These are phyloP conservation scores for Syzygium malaccense DNA, from an alignment of 441 rosid genomes.

Conservation along the genomic window DNA sequence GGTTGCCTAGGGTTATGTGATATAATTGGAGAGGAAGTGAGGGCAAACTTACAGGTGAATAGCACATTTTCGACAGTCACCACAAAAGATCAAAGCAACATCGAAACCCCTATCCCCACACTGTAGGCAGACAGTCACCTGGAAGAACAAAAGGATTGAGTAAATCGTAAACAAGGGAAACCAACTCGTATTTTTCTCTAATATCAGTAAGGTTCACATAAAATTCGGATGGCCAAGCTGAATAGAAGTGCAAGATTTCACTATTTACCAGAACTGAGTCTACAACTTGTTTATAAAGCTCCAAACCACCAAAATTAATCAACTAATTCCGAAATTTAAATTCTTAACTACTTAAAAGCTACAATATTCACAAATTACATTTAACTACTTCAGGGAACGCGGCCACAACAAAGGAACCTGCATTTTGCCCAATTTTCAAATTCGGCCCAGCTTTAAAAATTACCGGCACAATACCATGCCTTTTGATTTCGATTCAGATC, in stretches of 20 bases:
- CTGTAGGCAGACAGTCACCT: slow-evolving; percentile 43
- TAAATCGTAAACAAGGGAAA: background rate
- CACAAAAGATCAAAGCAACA: slow-evolving; percentile 37
- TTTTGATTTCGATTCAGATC: background rate
- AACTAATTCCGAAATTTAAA: background rate
- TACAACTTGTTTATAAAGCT: background rate
- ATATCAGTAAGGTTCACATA: background rate
- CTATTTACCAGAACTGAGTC: background rate
- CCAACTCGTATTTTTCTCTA: background rate
- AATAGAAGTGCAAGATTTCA: background rate
- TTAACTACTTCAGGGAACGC: background rate
- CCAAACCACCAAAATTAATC: background rate
- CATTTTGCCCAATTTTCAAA: background rate
- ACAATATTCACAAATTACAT: background rate
- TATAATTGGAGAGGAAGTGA: background rate
- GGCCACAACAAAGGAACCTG: background rate
- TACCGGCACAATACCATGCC: background rate
- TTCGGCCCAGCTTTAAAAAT: background rate
- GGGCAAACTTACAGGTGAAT: slow-evolving; percentile 40
- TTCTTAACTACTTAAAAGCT: background rate
- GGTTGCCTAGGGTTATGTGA: background rate
- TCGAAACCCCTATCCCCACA: slow-evolving; percentile 53
- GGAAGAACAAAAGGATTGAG: background rate
- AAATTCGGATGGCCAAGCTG: background rate
- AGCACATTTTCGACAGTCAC: slow-evolving; percentile 28